Evolutionary conservation across 768 basidiomycete species (phyloP), one percentile per base, ranked within the genome.

Genomic region (Lentinula detonsa): DNA sequence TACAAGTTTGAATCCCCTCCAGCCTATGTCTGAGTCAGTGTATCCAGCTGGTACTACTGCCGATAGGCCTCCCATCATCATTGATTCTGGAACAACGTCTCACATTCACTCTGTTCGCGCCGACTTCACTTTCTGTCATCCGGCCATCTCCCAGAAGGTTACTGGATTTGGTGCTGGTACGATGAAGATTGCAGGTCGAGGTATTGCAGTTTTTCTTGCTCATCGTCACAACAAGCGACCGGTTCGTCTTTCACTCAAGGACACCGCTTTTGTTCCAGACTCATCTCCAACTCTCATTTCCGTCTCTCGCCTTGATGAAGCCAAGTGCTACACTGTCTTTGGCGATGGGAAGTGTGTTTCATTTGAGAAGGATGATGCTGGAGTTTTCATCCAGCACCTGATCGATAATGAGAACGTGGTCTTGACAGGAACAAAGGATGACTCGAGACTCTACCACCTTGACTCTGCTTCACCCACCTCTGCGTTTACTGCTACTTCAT

Each of bases 231-330:
- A 55, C n/a, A n/a, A n/a, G n/a, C n/a, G n/a, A n/a, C n/a, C n/a
- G n/a, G n/a, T n/a, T n/a, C n/a, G n/a, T n/a, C n/a, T n/a, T n/a
- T 35, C 39, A 10, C 4, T 65, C 10, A 50, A 63, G 52, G 21
- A 63, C 35, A 62, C 64, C 21, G 52, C 51, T 39, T 62, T 48
- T 43, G 62, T 65, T 6, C 64, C 64, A 10, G 35, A 62, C 42
- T 62, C 62, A 16, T 54, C 59, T n/a, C 64, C 62, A 2, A 54
- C 64, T 31, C 46, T 62, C 45, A 65, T 62, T 51, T 62, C 58
- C 31, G 53, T 65, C 16, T 56, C 62, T 8, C 53, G 59, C n/a
- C 54, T 62, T 39, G 64, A 62, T 35, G 45, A 62, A 37, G 62
- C 62, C 8, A 55, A 63, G 21, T 58, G 54, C 33, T 62, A 65